These are phyloP conservation scores for Acmispon strigosus DNA, from an alignment of 306 rosid genomes.

Conservation along the genomic window DNA sequence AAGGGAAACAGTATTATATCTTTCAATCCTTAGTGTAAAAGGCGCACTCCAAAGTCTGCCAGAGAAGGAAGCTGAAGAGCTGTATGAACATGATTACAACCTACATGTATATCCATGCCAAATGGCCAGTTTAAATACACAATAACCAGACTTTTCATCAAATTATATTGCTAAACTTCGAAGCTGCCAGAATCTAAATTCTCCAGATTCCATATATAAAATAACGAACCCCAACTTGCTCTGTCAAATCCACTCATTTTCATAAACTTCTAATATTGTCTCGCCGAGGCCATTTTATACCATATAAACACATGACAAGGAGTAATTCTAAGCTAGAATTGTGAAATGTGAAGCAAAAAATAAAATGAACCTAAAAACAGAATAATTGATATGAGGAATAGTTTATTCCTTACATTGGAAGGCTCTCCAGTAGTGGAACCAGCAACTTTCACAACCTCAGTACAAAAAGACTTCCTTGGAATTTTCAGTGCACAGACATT, in stretches of 20 bases:
- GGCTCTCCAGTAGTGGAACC: slow-evolving; percentile 27
- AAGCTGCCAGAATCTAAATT: not conserved
- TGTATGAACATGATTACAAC: not conserved
- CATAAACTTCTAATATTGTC: not conserved
- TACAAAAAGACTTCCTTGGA: slow-evolving; percentile 37
- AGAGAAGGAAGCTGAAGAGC: not conserved
- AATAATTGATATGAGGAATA: not conserved
- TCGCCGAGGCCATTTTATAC: not conserved
- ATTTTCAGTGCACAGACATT: slow-evolving; percentile 30
- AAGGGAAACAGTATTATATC: not conserved
- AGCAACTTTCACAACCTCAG: slow-evolving; percentile 36
- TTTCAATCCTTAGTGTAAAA: not conserved
- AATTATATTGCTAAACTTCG: not conserved
- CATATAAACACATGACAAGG: not conserved
- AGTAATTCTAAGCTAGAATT: not conserved
- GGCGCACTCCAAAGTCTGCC: not conserved
- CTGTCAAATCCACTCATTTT: not conserved
- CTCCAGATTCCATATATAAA: not conserved
- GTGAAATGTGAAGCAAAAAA: not conserved
- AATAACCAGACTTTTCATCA: not conserved
- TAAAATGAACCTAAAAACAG: not conserved
- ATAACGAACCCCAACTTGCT: not conserved
- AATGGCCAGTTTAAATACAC: not conserved
- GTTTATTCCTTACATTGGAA: slow-evolving; percentile 35
- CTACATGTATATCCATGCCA: not conserved